A percentile compares a stretch with the other conserved stretches of the same genome.
phyloP scores from a whole-genome alignment of 2,329 filamentous ascomycete species.

The Neocatenulostroma microsporum region DNA sequence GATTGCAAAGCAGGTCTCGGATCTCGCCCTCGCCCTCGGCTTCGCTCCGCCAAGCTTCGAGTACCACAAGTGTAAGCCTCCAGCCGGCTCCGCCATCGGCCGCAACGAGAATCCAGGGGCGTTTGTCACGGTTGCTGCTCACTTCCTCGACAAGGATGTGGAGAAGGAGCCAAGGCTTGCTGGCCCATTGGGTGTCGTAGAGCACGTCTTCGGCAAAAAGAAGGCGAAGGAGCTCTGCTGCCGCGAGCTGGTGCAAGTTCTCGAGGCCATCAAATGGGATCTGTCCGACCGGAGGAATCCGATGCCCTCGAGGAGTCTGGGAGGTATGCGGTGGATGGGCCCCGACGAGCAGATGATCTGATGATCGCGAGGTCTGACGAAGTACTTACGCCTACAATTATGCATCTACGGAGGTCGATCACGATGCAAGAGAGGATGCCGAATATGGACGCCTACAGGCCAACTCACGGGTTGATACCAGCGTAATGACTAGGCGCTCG shows the following conservation, averaged over 20 bases:
- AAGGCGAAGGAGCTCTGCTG: constrained; percentile 44
- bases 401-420: too few species aligned
- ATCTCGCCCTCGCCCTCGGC: constrained; percentile 17
- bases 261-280: constrained; percentile 30
- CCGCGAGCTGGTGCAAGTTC: constrained; percentile 31
- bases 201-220: constrained; percentile 41
- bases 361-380: too few species aligned
- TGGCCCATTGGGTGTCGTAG: constrained; percentile 35
- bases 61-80: constrained; percentile 5
- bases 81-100: constrained; percentile 7
- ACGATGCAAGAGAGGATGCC: too few species aligned
- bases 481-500: too few species aligned
- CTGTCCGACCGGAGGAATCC: too few species aligned
- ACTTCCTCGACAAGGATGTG: constrained; percentile 24
- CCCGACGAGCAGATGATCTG: too few species aligned
- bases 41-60: constrained; percentile 19
- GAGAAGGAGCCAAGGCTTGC: constrained; percentile 20
- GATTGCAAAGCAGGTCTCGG: constrained; percentile 15
- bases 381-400: too few species aligned
- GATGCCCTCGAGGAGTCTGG: too few species aligned
- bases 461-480: too few species aligned
- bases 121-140: constrained; percentile 32
- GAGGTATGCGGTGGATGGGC: too few species aligned
- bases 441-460: too few species aligned
- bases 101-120: constrained; percentile 3